A percentile compares a stretch with the other conserved stretches of the same genome.
Evolutionary conservation across 1,139 yeast genomes (phyloP).

Genomic region (Kodamaea arcana): DNA sequence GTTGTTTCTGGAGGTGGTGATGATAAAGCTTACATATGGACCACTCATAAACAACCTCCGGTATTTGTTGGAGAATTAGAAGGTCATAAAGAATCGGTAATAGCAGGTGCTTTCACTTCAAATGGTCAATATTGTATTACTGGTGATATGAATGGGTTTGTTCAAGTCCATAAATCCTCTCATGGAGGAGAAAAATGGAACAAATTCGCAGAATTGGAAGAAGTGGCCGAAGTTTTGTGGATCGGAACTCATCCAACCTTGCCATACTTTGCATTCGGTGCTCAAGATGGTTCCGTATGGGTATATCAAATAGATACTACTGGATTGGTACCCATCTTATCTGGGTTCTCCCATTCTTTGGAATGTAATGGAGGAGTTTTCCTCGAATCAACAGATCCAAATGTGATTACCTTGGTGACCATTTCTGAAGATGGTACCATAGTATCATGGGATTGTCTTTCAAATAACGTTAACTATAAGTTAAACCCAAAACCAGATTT

Average conservation of each 20-base stretch:
- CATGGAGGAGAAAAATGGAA: slow-evolving; percentile 84
- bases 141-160: slow-evolving; percentile 91
- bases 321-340: slow-evolving; percentile 65
- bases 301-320: slow-evolving; percentile 71
- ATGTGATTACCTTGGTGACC: slow-evolving; percentile 64
- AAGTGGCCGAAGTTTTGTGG: slow-evolving; percentile 79
- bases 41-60: slow-evolving; percentile 82
- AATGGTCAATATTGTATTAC: slow-evolving; percentile 81
- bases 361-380: slow-evolving; percentile 80
- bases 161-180: slow-evolving; percentile 66
- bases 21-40: slow-evolving; percentile 85
- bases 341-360: slow-evolving; percentile 74
- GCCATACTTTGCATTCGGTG: slow-evolving; percentile 88
- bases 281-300: slow-evolving; percentile 92
- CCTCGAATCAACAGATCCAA: slow-evolving; percentile 57
- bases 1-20: slow-evolving; percentile 90
- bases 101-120: slow-evolving; percentile 74
- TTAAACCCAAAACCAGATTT: slow-evolving; percentile 58
- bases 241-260: slow-evolving; percentile 68
- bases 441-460: slow-evolving; percentile 86
- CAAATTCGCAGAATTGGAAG: slow-evolving; percentile 66
- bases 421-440: slow-evolving; percentile 86
- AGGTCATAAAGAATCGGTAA: slow-evolving; percentile 85
- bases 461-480: slow-evolving; percentile 64
- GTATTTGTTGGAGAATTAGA: slow-evolving; percentile 67